Conservation (phyloP, 805 yeast species). For the Pichia eremophila region DNA sequence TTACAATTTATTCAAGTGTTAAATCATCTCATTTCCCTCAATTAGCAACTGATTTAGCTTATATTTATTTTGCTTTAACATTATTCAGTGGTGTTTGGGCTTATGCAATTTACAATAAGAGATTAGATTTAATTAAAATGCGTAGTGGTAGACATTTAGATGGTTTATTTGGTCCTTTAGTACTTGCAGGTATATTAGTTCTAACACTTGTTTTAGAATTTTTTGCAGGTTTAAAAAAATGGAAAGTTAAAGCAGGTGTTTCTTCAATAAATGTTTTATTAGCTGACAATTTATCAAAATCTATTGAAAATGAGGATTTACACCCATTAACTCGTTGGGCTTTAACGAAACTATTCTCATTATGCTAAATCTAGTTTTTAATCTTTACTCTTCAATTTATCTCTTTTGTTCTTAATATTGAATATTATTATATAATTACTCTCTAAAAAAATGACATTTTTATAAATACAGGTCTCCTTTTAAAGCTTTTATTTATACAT, state of each 20-base stretch:
- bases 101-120: slow-evolving; percentile 59
- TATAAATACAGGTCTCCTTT: too few species aligned
- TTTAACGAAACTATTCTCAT: slow-evolving; percentile 17
- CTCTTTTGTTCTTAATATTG: neutral
- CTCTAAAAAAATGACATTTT: too few species aligned
- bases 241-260: slow-evolving; percentile 16
- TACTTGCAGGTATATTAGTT: slow-evolving; percentile 62
- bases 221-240: slow-evolving; percentile 45
- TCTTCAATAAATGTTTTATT: slow-evolving; percentile 5
- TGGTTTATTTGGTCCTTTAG: slow-evolving; percentile 80
- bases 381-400: neutral
- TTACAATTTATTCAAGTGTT: slow-evolving; percentile 68
- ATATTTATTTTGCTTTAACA: slow-evolving; percentile 71
- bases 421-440: too few species aligned
- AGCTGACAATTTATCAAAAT: slow-evolving; percentile 3
- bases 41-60: slow-evolving; percentile 64
- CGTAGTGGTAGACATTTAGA: slow-evolving; percentile 86
- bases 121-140: slow-evolving; percentile 65
- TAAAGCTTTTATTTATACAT: too few species aligned
- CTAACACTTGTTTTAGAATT: slow-evolving; percentile 65
- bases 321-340: slow-evolving; percentile 21
- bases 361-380: slow-evolving; percentile 11
- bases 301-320: slow-evolving; percentile 12
- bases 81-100: slow-evolving; percentile 87
- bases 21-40: slow-evolving; percentile 52